A percentile compares a stretch with the other conserved stretches of the same genome.
These are phyloP conservation scores for Spergularia marina DNA, from an alignment of 148 eudicot species.

Conservation along the genomic window DNA sequence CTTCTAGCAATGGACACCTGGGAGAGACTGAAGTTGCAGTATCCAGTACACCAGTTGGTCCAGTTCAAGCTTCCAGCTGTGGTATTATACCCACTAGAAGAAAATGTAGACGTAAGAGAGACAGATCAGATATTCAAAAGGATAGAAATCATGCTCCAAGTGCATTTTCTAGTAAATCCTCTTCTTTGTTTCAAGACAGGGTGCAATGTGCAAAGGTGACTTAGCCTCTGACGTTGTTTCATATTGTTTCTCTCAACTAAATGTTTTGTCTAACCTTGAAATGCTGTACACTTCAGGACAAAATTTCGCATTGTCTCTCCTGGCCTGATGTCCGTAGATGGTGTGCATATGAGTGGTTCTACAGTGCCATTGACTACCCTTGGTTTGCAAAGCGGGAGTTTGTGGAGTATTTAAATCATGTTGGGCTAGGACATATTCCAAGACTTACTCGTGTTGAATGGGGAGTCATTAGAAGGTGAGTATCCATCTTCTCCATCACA, in stretches of 20 bases:
- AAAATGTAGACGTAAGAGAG: slow-evolving; percentile 32
- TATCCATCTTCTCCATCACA: not conserved
- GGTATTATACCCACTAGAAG: slow-evolving; percentile 20
- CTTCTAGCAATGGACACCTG: slow-evolving; percentile 27
- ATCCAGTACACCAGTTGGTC: slow-evolving; percentile 25
- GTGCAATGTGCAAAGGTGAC: slow-evolving; percentile 28
- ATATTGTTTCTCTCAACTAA: not conserved
- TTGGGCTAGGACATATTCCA: slow-evolving; percentile 44
- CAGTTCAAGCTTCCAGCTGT: slow-evolving; percentile 8
- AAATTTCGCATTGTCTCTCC: slow-evolving; percentile 30
- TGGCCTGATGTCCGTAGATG: slow-evolving; percentile 35
- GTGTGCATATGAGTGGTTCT: slow-evolving; percentile 52
- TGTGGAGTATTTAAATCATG: slow-evolving; percentile 44
- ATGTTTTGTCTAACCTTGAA: not conserved
- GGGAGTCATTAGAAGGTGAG: slow-evolving; percentile 46
- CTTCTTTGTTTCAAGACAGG: slow-evolving; percentile 19
- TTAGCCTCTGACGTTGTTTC: not conserved
- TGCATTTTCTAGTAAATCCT: slow-evolving; percentile 10
- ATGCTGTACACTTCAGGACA: slow-evolving; percentile 27
- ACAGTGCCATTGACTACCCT: slow-evolving; percentile 50
- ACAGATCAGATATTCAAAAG: slow-evolving; percentile 17
- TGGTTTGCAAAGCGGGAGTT: slow-evolving; percentile 47
- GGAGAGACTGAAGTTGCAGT: slow-evolving; percentile 32
- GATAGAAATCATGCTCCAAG: slow-evolving; percentile 20
- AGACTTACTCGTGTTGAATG: slow-evolving; percentile 50